Base-by-base conservation (phyloP, 495 filamentous ascomycete genomes). In the Tricharina praecox region DNA sequence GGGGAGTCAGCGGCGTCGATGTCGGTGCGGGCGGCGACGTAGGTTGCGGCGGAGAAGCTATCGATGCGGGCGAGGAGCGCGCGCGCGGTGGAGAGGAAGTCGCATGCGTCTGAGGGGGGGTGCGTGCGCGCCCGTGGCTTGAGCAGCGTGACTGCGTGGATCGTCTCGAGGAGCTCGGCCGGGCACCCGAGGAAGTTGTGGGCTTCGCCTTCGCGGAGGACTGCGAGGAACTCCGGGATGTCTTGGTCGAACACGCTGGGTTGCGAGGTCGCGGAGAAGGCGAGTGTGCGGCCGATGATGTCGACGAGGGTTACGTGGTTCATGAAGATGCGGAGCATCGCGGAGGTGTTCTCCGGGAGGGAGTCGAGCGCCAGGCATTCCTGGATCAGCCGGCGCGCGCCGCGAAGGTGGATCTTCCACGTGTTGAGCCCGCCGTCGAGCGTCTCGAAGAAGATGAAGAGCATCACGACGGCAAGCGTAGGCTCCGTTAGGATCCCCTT, bases 151-250 rank as follows among this genome's bases (percentile, higher is more conserved):
- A 56, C 53, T 10, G 41, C 49, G 30, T 57, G 50, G 15, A 61
- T 56, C 5, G 51, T 28, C 23, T 56, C 50, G 5, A 61, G 50
- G 10, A 61, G 53, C 25, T 56, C 53, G 0, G 58, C 53, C 11
- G 58, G 58, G 23, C 57, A 61, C 16, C 56, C 58, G 10, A 61
- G 56, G 38, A 61, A 60, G 13, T 53, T 58, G 32, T 60, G 60
- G 24, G 51, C 50, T 40, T 61, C 58, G 28, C 53, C 50, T 26
- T 60, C 49, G 33, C 45, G 41, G 4, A 61, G 48, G 28, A 48
- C 46, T 20, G 30, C 36, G 9, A 56, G 51, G 21, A 61, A 51
- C 3, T 56, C 57, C 1, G 48, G 33, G 30, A 28, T 42, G 38
- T 51, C 32, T 30, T 10, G 9, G 1, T 20, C 24, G 49, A 23